Percentiles rank a stretch among this genome's conserved stretches.
These are phyloP conservation scores for Mycena galopus DNA, from an alignment of 768 basidiomycete genomes.

Conservation along the genomic window DNA sequence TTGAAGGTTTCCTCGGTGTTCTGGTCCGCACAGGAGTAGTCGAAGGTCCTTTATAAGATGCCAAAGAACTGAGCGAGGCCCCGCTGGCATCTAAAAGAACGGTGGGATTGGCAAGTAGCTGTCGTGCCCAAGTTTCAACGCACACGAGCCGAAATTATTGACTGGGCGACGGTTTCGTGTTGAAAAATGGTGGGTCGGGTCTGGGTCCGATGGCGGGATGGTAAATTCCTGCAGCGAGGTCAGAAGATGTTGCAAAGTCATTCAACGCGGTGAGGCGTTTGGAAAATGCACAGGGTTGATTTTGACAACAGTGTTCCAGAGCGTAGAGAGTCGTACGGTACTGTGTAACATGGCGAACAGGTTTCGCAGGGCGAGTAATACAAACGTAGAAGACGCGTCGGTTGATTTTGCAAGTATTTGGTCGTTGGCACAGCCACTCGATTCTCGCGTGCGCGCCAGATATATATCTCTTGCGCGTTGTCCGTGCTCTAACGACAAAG, in stretches of 20 bases:
- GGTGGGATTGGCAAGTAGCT: background rate
- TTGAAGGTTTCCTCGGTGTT: conserved; percentile 15
- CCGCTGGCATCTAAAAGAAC: conserved; percentile 24
- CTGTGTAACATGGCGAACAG: conserved; percentile 23
- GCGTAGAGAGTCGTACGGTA: conserved; percentile 13
- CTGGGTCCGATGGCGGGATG: conserved; percentile 35
- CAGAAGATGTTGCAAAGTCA: background rate
- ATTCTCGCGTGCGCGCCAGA: background rate
- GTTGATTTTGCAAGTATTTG: background rate
- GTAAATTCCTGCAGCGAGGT: conserved; percentile 20
- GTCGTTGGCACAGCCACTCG: conserved; percentile 2
- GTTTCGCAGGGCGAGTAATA: background rate
- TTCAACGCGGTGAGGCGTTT: background rate
- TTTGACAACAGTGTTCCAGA: conserved; percentile 18
- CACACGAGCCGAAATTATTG: conserved; percentile 26
- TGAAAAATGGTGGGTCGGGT: conserved; percentile 34
- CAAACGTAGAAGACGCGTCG: conserved; percentile 16
- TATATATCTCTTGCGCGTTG: background rate
- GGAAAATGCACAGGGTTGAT: conserved; percentile 19
- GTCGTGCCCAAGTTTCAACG: background rate
- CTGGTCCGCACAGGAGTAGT: background rate
- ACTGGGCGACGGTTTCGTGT: conserved; percentile 25
- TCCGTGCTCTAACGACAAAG: background rate
- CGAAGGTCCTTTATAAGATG: conserved; percentile 12
- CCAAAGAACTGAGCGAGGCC: conserved; percentile 24